A percentile compares a stretch with the other conserved stretches of the same genome.
phyloP scores from a whole-genome alignment of 495 filamentous ascomycete genomes.

The Penicillium crystallinum region DNA sequence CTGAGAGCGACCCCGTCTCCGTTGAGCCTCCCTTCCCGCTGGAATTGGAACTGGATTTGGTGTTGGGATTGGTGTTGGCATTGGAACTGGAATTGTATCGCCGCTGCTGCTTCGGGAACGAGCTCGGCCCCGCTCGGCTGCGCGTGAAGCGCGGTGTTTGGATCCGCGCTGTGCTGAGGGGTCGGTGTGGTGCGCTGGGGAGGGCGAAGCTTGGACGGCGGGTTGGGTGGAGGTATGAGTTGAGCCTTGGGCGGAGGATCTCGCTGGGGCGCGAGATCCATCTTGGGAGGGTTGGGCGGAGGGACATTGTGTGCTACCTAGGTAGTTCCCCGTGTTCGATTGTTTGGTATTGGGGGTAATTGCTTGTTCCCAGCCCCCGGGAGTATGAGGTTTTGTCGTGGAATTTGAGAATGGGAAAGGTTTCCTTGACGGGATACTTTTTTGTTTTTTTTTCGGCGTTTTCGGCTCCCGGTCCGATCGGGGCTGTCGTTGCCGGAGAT shows the following conservation, averaged over 20 bases:
- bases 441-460: constrained; percentile 12
- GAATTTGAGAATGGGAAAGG: too few species aligned
- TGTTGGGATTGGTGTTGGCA: constrained; percentile 7
- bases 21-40: background rate
- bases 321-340: too few species aligned
- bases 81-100: constrained; percentile 27
- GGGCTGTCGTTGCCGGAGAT: background rate
- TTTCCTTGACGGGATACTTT: background rate
- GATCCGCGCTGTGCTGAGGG: background rate
- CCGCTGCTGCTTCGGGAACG: constrained; percentile 9
- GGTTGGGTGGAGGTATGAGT: background rate
- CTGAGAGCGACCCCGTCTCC: constrained; percentile 55
- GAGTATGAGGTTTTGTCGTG: too few species aligned
- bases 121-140: background rate
- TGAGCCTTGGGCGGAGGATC: constrained; percentile 7
- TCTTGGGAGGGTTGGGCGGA: constrained; percentile 16
- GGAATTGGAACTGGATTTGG: background rate
- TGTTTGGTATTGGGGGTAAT: too few species aligned
- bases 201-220: background rate
- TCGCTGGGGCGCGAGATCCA: constrained; percentile 19
- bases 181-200: constrained; percentile 3
- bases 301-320: too few species aligned
- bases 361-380: too few species aligned
- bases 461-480: constrained; percentile 10
- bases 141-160: background rate